Base-by-base conservation (phyloP, 1,284 basidiomycete genomes). In the Trametes sp. region DNA sequence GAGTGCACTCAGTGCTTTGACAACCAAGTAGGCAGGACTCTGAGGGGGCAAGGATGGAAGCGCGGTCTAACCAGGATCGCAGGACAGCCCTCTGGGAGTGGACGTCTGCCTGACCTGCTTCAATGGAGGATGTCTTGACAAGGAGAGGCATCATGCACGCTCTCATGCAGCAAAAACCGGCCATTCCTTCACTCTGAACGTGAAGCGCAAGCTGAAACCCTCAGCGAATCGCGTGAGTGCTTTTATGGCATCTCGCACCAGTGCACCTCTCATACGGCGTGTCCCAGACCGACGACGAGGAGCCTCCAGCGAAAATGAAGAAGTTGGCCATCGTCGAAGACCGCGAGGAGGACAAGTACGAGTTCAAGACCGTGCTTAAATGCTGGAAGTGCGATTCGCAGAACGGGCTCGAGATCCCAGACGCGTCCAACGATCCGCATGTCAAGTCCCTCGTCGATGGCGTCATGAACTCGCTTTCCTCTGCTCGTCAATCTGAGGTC, bases 1-100 rank as follows among this genome's bases (percentile, higher is more conserved):
- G 94, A 96, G 75, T 97, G 95, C 72, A 98, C 96, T 0, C 94
- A 96, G 63, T 99, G 97, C 77, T 99, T 98, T 75, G 96, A 98
- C 76, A 89, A 88, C 72, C 94, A 97, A 84, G 95, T 92, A 72
- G 51, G n/a, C n/a, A n/a, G 80, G 11, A 8, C 57, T 21, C 33
- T 21, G 48, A n/a, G n/a, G 5, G 23, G 16, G 31, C 48, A 49
- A 49, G 51, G 46, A 23, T 41, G 29, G 11, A 14, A 45, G 23
- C 35, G 29, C 29, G 49, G 55, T 28, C 62, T 48, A 56, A 61
- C 28, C 41, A 21, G 16, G 21, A 16, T 10, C 59, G 19, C 70
- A 95, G 90, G 94, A 96, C 73, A 79, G 80, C 16, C 82, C 87
- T 0, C 77, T 82, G 14, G 97, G 97, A 13, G 82, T 98, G 62